These are phyloP conservation scores for Hericium coralloides DNA, from an alignment of 768 basidiomycete species.

Conservation along the genomic window DNA sequence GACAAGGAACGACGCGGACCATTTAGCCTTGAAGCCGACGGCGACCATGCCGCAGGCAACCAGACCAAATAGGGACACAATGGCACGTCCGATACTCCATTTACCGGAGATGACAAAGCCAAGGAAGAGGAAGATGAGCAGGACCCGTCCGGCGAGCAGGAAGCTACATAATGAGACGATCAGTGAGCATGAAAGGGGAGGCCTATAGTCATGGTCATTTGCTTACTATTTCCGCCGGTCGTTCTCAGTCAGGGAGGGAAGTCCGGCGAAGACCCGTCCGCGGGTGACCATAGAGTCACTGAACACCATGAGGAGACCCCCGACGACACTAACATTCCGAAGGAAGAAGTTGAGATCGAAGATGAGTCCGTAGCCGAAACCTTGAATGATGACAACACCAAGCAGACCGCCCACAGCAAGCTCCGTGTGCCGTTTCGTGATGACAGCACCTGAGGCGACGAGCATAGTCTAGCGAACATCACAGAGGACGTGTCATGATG, in stretches of 20 bases:
- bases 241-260: conserved; percentile 85
- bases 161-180: conserved; percentile 44
- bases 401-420: conserved; percentile 86
- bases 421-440: conserved; percentile 82
- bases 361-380: conserved; percentile 97
- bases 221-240: conserved; percentile 97
- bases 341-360: conserved; percentile 99
- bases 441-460: conserved; percentile 73
- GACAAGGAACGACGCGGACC: conserved; percentile 95
- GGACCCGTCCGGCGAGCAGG: conserved; percentile 92
- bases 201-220: not conserved
- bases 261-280: conserved; percentile 83
- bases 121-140: conserved; percentile 98
- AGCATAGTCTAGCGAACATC: conserved; percentile 67
- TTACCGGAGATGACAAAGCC: conserved; percentile 92
- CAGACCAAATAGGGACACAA: conserved; percentile 86
- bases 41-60: conserved; percentile 94
- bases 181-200: not conserved
- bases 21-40: conserved; percentile 98
- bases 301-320: conserved; percentile 98
- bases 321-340: conserved; percentile 95
- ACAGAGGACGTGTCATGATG: not conserved
- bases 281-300: conserved; percentile 88
- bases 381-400: conserved; percentile 87
- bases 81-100: conserved; percentile 79